phyloP scores from a whole-genome alignment of 495 filamentous ascomycete genomes.

The Parathielavia hyrcaniae region DNA sequence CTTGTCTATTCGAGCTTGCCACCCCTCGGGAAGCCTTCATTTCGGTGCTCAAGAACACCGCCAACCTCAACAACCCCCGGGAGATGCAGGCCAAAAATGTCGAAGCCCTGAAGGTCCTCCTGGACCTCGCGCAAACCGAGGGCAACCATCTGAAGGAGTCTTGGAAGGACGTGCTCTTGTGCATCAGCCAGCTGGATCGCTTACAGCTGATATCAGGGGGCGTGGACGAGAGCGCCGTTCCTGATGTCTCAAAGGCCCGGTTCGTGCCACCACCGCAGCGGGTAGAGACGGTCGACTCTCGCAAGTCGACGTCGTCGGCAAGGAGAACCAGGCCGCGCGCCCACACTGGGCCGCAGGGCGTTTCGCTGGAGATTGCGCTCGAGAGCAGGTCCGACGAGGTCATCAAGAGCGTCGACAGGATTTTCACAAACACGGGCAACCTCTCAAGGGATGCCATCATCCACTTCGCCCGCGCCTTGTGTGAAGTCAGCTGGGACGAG shows the following conservation, averaged over 20 bases:
- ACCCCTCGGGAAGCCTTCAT: constrained; percentile 92
- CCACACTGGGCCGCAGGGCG: constrained; percentile 56
- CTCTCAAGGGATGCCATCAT: constrained; percentile 93
- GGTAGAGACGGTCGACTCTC: constrained; percentile 44
- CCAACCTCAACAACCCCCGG: constrained; percentile 87
- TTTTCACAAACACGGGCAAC: constrained; percentile 93
- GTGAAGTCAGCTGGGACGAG: constrained; percentile 97
- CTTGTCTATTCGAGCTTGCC: constrained; percentile 86
- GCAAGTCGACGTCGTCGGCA: constrained; percentile 61
- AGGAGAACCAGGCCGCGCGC: constrained; percentile 60
- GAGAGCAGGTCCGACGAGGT: constrained; percentile 90
- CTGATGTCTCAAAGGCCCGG: constrained; percentile 82
- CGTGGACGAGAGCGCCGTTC: constrained; percentile 84
- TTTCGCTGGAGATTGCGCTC: constrained; percentile 79
- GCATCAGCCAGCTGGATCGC: constrained; percentile 91
- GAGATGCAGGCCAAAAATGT: constrained; percentile 97
- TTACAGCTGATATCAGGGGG: constrained; percentile 92
- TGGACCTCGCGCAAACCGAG: constrained; percentile 88
- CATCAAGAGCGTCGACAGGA: constrained; percentile 84
- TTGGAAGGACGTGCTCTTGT: constrained; percentile 93
- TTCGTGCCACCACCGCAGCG: constrained; percentile 52
- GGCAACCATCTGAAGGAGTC: constrained; percentile 82
- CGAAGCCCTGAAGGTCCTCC: constrained; percentile 80
- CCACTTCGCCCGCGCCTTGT: constrained; percentile 89
- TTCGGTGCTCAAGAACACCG: constrained; percentile 84